These are phyloP conservation scores for Vinca minor DNA, from an alignment of 257 asterid genomes.

Conservation along the genomic window DNA sequence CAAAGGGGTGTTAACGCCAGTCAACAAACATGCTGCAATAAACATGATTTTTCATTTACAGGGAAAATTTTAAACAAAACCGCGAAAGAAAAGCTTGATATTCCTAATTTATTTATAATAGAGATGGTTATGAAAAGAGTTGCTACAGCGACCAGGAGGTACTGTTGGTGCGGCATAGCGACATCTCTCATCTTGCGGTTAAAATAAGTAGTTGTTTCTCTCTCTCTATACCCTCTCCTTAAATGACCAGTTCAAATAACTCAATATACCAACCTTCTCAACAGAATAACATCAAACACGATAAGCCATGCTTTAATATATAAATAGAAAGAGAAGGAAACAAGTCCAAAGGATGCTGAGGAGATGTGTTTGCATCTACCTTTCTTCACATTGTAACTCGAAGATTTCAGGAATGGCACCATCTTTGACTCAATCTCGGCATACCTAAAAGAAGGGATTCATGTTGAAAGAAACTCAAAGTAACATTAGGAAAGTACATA, in stretches of 20 bases:
- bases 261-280: neutral
- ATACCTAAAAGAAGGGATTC: conserved; percentile 44
- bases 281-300: neutral
- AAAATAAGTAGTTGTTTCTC: neutral
- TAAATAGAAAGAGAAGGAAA: neutral
- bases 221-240: too few relatives aligned
- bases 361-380: conserved; percentile 33
- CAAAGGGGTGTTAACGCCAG: too few relatives aligned
- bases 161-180: neutral
- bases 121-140: neutral
- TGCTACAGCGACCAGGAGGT: neutral
- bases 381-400: conserved; percentile 89
- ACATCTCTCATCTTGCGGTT: neutral
- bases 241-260: neutral
- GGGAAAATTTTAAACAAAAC: neutral
- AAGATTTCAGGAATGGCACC: conserved; percentile 56
- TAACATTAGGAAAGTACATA: neutral
- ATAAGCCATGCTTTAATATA: neutral
- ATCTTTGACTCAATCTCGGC: conserved; percentile 92
- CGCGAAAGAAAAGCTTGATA: neutral
- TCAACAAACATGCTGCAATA: too few relatives aligned
- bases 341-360: neutral
- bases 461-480: neutral
- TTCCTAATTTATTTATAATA: too few relatives aligned
- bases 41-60: neutral